phyloP scores from a whole-genome alignment of 1,284 basidiomycete species.

The Trichosporon ovoides region DNA sequence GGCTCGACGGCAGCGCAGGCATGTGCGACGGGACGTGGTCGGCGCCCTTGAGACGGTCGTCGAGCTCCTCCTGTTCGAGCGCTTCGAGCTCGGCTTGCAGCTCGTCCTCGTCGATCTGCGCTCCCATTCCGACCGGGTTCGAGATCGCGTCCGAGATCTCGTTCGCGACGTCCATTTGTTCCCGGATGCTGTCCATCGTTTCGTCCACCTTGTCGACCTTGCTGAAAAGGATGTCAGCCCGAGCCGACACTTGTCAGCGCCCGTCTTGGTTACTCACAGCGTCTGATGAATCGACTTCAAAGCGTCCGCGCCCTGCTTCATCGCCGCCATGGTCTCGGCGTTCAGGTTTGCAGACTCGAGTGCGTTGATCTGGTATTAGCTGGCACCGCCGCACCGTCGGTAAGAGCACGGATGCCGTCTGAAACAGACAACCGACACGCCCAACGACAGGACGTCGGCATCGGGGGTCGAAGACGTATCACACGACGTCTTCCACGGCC shows the following conservation, averaged over 20 bases:
- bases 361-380: conserved; percentile 64
- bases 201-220: conserved; percentile 86
- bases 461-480: not conserved
- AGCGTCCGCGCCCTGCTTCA: conserved; percentile 93
- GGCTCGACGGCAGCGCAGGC: conserved; percentile 59
- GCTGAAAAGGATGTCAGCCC: conserved; percentile 50
- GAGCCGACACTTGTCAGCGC: not conserved
- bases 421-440: not conserved
- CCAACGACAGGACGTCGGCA: not conserved
- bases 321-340: conserved; percentile 93
- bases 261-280: conserved; percentile 59
- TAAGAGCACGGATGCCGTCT: not conserved
- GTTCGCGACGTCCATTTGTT: conserved; percentile 89
- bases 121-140: conserved; percentile 63
- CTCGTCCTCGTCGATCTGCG: conserved; percentile 75
- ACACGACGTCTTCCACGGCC: not conserved
- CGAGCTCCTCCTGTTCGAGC: conserved; percentile 85
- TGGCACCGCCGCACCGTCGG: not conserved
- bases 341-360: conserved; percentile 98
- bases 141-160: conserved; percentile 96
- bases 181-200: conserved; percentile 83
- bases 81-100: conserved; percentile 79
- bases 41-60: conserved; percentile 79
- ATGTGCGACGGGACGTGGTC: conserved; percentile 85
- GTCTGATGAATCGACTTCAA: conserved; percentile 87